Conservation (phyloP, 441 rosid species). For the Omphalea diandra region DNA sequence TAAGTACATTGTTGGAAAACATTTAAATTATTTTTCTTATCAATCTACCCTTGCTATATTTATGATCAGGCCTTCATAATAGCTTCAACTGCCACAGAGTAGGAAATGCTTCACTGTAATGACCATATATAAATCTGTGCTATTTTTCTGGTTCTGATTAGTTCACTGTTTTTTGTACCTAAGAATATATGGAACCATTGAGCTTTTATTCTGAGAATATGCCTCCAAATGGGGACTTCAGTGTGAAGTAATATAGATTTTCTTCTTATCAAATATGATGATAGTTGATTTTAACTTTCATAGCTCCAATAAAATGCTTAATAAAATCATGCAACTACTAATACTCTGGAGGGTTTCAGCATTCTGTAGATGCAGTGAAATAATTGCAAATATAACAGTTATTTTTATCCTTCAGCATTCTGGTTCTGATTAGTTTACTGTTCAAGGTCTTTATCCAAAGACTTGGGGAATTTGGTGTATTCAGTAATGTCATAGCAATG, state of each 20-base stretch:
- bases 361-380: neutral
- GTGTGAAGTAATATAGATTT: neutral
- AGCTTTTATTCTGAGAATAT: neutral
- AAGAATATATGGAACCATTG: neutral
- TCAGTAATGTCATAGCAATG: constrained; percentile 51
- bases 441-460: constrained; percentile 68
- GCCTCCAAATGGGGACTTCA: neutral
- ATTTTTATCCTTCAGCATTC: too few species aligned
- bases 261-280: constrained; percentile 1
- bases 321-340: neutral
- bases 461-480: constrained; percentile 73
- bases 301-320: neutral
- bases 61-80: constrained; percentile 82
- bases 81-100: constrained; percentile 85
- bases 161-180: neutral
- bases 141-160: neutral
- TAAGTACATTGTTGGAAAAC: too few species aligned
- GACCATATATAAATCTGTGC: neutral
- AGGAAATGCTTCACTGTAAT: constrained; percentile 90
- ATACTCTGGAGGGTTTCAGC: neutral
- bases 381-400: too few species aligned
- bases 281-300: neutral
- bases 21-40: constrained; percentile 28
- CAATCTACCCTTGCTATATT: constrained; percentile 13
- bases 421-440: constrained; percentile 1